Conservation (phyloP, 2,329 filamentous ascomycete genomes). For the Scedosporium dehoogii region DNA sequence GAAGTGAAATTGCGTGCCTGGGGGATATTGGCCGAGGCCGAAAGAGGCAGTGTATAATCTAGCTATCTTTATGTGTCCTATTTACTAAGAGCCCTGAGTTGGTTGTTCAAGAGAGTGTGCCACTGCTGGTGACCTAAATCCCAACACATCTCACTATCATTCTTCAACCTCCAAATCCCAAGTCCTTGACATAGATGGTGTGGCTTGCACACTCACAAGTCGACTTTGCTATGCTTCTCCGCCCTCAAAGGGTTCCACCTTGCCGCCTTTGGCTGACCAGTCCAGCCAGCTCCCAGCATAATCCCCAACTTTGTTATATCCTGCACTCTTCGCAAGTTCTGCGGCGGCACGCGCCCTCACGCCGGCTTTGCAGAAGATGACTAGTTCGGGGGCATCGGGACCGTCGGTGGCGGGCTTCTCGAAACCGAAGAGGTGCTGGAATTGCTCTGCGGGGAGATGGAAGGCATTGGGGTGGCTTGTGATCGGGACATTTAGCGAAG, state of each 20-base stretch:
- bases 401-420: conserved; percentile 47
- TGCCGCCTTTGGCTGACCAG: conserved; percentile 65
- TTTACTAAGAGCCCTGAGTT: no score
- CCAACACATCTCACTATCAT: no score
- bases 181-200: no score
- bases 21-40: no score
- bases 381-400: conserved; percentile 34
- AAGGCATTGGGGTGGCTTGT: conserved; percentile 68
- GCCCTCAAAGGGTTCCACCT: neutral
- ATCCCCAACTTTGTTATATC: conserved; percentile 63
- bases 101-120: no score
- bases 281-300: conserved; percentile 73
- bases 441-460: conserved; percentile 66
- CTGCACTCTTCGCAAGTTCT: conserved; percentile 62
- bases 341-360: conserved; percentile 74
- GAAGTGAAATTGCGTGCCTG: no score
- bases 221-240: neutral
- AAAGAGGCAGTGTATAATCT: no score
- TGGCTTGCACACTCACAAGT: no score
- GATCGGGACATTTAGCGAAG: conserved; percentile 74
- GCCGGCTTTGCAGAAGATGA: conserved; percentile 92
- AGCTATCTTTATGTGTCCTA: no score
- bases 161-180: no score
- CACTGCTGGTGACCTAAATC: no score
- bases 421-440: conserved; percentile 74